These are phyloP conservation scores for Yamadazyma atlantica DNA, from an alignment of 1,139 yeast genomes.

Conservation along the genomic window DNA sequence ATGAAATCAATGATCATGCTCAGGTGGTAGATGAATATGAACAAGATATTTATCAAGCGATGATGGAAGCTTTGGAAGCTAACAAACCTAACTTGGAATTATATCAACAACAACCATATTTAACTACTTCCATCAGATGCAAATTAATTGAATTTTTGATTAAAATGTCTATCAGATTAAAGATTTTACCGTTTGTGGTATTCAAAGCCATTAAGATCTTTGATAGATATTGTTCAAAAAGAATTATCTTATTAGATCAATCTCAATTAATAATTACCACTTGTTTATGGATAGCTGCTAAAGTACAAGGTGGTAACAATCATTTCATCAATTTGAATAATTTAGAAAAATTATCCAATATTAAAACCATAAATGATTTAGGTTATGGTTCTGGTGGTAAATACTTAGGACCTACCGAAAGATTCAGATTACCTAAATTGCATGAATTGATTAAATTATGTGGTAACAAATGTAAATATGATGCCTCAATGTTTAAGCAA, in stretches of 20 bases:
- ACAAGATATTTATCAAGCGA: slow-evolving; percentile 46
- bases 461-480: slow-evolving; percentile 57
- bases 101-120: slow-evolving; percentile 64
- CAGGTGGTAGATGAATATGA: slow-evolving; percentile 51
- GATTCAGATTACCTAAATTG: slow-evolving; percentile 64
- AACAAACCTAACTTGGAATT: slow-evolving; percentile 52
- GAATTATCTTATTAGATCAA: slow-evolving; percentile 62
- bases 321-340: slow-evolving; percentile 56
- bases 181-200: slow-evolving; percentile 60
- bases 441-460: slow-evolving; percentile 62
- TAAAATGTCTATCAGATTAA: slow-evolving; percentile 58
- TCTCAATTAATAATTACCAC: slow-evolving; percentile 64
- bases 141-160: slow-evolving; percentile 57
- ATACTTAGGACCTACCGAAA: slow-evolving; percentile 62
- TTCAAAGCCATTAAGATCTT: slow-evolving; percentile 58
- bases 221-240: slow-evolving; percentile 65
- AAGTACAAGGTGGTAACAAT: slow-evolving; percentile 67
- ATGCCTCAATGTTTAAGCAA: slow-evolving; percentile 60
- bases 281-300: slow-evolving; percentile 66
- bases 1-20: slow-evolving; percentile 51
- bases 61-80: slow-evolving; percentile 30
- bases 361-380: slow-evolving; percentile 40
- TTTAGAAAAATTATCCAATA: slow-evolving; percentile 27
- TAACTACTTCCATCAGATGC: slow-evolving; percentile 48
- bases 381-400: slow-evolving; percentile 58